Conservation (phyloP, 192 early-diverging fungal genomes). For the Umbelopsis sp. region DNA sequence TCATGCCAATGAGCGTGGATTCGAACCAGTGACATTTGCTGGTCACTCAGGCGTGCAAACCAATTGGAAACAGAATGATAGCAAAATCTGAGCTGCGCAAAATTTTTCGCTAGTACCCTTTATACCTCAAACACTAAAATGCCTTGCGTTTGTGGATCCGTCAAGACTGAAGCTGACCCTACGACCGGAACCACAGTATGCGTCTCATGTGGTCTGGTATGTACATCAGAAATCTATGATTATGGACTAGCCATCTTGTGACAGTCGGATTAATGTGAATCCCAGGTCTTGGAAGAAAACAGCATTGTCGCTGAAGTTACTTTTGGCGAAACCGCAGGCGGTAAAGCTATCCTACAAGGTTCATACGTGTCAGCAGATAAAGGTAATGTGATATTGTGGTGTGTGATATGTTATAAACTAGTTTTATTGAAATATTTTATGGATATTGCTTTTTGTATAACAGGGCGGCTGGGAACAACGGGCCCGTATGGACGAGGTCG, state of each 20-base stretch:
- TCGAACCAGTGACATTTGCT: too few species aligned
- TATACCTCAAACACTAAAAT: not conserved
- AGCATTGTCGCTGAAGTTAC: constrained; percentile 90
- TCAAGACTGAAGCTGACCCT: constrained; percentile 26
- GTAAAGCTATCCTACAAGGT: constrained; percentile 82
- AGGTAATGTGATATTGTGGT: constrained; percentile 31
- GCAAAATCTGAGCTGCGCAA: not conserved
- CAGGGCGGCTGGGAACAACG: constrained; percentile 6
- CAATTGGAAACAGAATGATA: not conserved
- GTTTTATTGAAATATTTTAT: not conserved
- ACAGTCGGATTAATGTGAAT: not conserved
- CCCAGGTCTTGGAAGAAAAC: constrained; percentile 90
- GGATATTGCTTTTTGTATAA: too few species aligned
- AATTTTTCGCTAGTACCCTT: constrained; percentile 10
- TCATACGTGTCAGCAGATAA: constrained; percentile 70
- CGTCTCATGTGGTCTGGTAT: constrained; percentile 29
- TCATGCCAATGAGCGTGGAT: too few species aligned
- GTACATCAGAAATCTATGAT: not conserved
- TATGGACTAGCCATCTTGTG: too few species aligned
- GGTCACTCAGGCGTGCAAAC: not conserved
- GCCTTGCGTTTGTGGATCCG: constrained; percentile 31
- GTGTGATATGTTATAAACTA: not conserved
- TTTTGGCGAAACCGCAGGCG: constrained; percentile 84
- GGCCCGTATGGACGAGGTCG: constrained; percentile 50
- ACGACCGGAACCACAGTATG: constrained; percentile 30